These are phyloP conservation scores for Ganoderma leucocontextum DNA, from an alignment of 1,284 basidiomycete genomes.

Conservation along the genomic window DNA sequence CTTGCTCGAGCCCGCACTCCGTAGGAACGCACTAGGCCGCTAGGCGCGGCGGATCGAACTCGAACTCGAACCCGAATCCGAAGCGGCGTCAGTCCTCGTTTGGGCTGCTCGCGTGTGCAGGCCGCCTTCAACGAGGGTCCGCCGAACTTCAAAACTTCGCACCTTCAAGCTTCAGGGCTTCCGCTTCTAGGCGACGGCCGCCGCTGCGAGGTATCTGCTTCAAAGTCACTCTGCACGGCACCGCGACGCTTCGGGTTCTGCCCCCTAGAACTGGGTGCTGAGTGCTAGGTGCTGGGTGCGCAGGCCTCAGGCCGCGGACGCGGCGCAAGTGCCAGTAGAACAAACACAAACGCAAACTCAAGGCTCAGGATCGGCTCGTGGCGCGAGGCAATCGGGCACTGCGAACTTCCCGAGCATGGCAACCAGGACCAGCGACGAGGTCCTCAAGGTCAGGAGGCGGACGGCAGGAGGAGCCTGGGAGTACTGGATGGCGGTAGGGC, in stretches of 20 bases:
- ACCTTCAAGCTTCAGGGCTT: not conserved
- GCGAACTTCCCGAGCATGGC: not conserved
- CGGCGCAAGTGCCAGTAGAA: not conserved
- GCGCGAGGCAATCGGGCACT: not conserved
- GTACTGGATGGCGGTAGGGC: not conserved
- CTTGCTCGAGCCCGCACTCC: not conserved
- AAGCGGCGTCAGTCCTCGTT: not conserved
- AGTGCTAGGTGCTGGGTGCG: not conserved
- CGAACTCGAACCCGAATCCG: not conserved
- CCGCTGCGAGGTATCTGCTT: not conserved
- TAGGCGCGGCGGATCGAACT: not conserved
- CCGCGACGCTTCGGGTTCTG: slow-evolving; percentile 1
- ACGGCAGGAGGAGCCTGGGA: not conserved
- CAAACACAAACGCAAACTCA: not conserved
- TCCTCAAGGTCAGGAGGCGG: not conserved
- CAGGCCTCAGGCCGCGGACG: not conserved
- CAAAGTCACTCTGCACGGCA: not conserved
- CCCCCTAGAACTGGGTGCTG: too few species aligned
- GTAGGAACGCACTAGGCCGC: not conserved
- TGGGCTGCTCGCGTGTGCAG: not conserved
- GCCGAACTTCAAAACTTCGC: not conserved
- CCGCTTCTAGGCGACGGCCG: not conserved
- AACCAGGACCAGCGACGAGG: not conserved
- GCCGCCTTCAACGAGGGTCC: not conserved
- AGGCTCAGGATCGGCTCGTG: not conserved